Evolutionary conservation across 2,329 filamentous ascomycete species (phyloP), one percentile per base, ranked within the genome.

Genomic region (Fusarium guadeloupense): DNA sequence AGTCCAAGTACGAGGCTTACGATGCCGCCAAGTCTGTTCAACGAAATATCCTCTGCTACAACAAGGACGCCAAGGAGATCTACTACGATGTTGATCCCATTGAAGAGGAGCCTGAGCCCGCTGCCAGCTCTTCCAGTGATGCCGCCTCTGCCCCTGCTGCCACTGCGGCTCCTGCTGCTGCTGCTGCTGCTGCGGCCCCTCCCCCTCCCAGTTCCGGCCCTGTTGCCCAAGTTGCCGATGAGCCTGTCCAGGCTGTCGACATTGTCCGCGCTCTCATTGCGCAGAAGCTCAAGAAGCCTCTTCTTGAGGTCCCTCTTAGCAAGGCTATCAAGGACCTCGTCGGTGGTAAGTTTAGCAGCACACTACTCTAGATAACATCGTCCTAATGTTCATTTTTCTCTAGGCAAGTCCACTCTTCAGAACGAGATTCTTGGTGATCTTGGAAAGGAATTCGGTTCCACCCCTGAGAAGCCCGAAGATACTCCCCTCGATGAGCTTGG

Each of bases 301-400:
- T 97, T 53, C 77, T 88, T 39, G 95, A 99, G 66, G 88, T 99
- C 64, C 95, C 95, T 48, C 81, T 98, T 60, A 92, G 85, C 83
- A 99, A 98, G 79, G 95, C 95, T 45, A 97, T 99, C 81, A 99
- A 99, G 77, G 95, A 99, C 78, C 83, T 99, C 70, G 95, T 99
- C 69, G 93, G 94, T 83, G 94, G 94, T 96, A 81, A 79, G 91
- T 81, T 56, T 8, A n/a, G 23, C 37, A 39, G 28, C 25, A 49
- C 10, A 14, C 6, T 8, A 13, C n/a, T 4, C 5, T 5, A 20
- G 34, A 31, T 28, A 17, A 21, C n/a, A 14, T 8, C 7, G 23
- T 33, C 13, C 58, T 69, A 64, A 69, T 50, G 46, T 35, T 25
- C 35, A 19, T 14, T 40, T 8, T 28, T 55, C 26, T 31, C 43